phyloP scores from a whole-genome alignment of 2,329 filamentous ascomycete species.

The Diaporthe amygdali region DNA sequence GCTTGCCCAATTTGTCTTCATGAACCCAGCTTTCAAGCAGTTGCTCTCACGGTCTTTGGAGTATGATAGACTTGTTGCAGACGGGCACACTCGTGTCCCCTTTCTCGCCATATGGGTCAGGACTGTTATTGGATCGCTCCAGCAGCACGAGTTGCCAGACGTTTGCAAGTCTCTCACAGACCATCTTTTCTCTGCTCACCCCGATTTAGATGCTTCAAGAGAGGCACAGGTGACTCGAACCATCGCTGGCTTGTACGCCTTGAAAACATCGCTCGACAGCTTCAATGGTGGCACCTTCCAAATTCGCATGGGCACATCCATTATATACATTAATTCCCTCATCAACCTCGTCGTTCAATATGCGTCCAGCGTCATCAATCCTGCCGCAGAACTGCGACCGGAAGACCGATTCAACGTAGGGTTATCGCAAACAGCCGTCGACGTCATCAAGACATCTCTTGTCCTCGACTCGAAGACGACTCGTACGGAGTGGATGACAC shows the following conservation, averaged over 20 bases:
- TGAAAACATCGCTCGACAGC: slow-evolving; percentile 61
- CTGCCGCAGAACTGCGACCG: slow-evolving; percentile 53
- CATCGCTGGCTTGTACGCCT: slow-evolving; percentile 66
- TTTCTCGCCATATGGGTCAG: slow-evolving; percentile 80
- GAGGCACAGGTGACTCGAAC: slow-evolving; percentile 67
- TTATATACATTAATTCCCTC: slow-evolving; percentile 68
- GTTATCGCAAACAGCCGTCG: slow-evolving; percentile 60
- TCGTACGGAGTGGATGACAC: slow-evolving; percentile 69
- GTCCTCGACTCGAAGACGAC: slow-evolving; percentile 75
- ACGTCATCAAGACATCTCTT: slow-evolving; percentile 70
- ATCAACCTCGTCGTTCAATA: slow-evolving; percentile 70
- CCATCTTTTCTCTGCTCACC: slow-evolving; percentile 72
- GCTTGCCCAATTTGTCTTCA: slow-evolving; percentile 84
- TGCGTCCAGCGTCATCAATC: slow-evolving; percentile 60
- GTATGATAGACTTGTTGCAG: slow-evolving; percentile 53
- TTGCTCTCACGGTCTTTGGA: slow-evolving; percentile 67
- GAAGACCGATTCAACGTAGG: slow-evolving; percentile 54
- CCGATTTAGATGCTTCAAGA: slow-evolving; percentile 58
- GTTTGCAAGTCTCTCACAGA: slow-evolving; percentile 80
- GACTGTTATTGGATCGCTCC: slow-evolving; percentile 79
- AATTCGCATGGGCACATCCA: slow-evolving; percentile 56
- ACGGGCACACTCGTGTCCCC: slow-evolving; percentile 59
- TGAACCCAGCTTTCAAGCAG: slow-evolving; percentile 68
- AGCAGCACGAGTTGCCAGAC: slow-evolving; percentile 75
- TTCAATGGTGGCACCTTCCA: slow-evolving; percentile 54